A percentile compares a stretch with the other conserved stretches of the same genome.
Conservation (phyloP, 2,329 filamentous ascomycete genomes). For the Cytospora piceae region DNA sequence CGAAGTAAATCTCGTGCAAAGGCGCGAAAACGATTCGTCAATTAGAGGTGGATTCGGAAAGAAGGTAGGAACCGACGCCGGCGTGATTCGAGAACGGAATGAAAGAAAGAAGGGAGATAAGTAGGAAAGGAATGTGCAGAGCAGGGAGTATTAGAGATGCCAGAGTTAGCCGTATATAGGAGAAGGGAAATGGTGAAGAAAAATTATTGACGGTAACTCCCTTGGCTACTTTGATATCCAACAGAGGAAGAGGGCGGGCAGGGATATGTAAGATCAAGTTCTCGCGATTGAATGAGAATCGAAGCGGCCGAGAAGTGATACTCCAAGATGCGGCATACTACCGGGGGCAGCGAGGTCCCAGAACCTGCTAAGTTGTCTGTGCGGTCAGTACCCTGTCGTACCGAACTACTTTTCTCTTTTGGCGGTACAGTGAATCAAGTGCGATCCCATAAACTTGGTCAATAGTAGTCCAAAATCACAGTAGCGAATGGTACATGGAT, state of each 20-base stretch:
- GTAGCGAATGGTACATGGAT: constrained; percentile 18
- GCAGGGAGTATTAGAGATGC: constrained; percentile 47
- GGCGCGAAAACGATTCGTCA: neutral
- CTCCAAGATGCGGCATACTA: neutral
- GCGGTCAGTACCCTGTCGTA: constrained; percentile 8
- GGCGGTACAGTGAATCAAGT: constrained; percentile 16
- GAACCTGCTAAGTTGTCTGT: constrained; percentile 9
- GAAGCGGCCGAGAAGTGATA: neutral
- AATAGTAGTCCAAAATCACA: constrained; percentile 1
- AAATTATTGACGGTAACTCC: constrained; percentile 18
- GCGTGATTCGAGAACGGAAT: constrained; percentile 20
- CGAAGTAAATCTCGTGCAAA: neutral
- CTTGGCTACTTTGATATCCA: neutral
- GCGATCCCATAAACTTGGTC: constrained; percentile 18
- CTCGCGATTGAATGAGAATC: neutral
- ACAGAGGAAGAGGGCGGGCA: neutral
- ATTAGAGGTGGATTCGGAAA: constrained; percentile 14
- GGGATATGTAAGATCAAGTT: neutral
- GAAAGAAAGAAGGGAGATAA: constrained; percentile 24
- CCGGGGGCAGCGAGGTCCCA: neutral
- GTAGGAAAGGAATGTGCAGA: constrained; percentile 31
- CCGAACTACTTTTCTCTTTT: neutral
- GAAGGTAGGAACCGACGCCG: constrained; percentile 29
- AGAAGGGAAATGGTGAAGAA: constrained; percentile 25
- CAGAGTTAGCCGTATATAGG: constrained; percentile 50